Percentiles rank a stretch among this genome's conserved stretches.
Evolutionary conservation across 345 rosid species (phyloP).

Genomic region (Mallotus nudiflorus): DNA sequence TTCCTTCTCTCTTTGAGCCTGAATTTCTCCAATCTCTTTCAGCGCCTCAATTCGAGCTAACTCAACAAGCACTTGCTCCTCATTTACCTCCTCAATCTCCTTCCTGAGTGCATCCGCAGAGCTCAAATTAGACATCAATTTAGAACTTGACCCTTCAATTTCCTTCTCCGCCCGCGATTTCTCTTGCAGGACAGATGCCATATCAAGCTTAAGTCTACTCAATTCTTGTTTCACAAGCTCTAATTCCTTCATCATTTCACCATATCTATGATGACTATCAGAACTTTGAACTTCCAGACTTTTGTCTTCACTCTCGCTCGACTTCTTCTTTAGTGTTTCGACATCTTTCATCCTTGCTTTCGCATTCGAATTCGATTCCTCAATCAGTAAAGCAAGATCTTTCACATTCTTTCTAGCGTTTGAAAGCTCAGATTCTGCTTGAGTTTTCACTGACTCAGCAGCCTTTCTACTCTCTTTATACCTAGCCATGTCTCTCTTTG

Average conservation of each 20-base stretch:
- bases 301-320: constrained; percentile 20
- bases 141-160: constrained; percentile 30
- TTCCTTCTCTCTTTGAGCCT: constrained; percentile 50
- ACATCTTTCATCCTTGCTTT: constrained; percentile 27
- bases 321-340: constrained; percentile 30
- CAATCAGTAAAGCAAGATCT: constrained; percentile 48
- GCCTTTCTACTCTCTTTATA: constrained; percentile 52
- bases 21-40: constrained; percentile 58
- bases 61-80: constrained; percentile 79
- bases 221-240: constrained; percentile 63
- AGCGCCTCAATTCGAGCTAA: constrained; percentile 77
- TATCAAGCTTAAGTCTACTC: constrained; percentile 70
- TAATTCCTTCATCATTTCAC: constrained; percentile 49
- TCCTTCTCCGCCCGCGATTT: constrained; percentile 58
- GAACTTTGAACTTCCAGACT: constrained; percentile 15
- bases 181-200: constrained; percentile 57
- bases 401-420: constrained; percentile 42
- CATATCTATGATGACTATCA: constrained; percentile 30
- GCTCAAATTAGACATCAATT: constrained; percentile 30
- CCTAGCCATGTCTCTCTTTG: constrained; percentile 46
- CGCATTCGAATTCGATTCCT: constrained; percentile 41
- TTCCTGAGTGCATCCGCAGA: constrained; percentile 48
- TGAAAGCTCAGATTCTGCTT: constrained; percentile 59
- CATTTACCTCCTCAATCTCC: constrained; percentile 68
- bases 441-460: constrained; percentile 43